These are phyloP conservation scores for Globisporangium polare DNA, from an alignment of 352 stramenopile genomes.

Conservation along the genomic window DNA sequence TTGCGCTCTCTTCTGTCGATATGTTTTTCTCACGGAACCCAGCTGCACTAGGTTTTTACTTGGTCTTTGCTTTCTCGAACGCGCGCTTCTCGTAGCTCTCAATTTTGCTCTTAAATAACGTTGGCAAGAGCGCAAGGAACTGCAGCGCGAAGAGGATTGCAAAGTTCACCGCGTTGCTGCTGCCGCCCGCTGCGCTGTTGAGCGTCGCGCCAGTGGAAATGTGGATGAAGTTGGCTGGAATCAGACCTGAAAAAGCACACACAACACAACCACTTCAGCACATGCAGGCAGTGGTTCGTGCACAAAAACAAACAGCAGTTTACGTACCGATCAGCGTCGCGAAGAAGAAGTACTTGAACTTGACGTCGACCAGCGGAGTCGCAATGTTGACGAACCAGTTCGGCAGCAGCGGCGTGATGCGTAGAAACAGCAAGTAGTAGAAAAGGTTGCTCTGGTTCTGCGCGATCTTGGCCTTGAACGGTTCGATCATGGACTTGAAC, in stretches of 20 bases:
- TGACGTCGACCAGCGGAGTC: constrained; percentile 77
- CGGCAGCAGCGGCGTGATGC: constrained; percentile 81
- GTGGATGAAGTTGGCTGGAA: constrained; percentile 83
- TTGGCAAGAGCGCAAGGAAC: constrained; percentile 79
- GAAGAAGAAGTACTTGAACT: constrained; percentile 84
- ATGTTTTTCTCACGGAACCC: not conserved
- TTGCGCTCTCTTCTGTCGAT: not conserved
- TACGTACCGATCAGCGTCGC: constrained; percentile 72
- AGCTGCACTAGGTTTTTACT: not conserved
- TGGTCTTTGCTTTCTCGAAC: constrained; percentile 63
- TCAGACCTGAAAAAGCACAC: constrained; percentile 27
- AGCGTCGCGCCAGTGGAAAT: constrained; percentile 82
- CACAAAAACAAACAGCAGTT: not conserved
- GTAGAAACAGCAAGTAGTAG: constrained; percentile 89
- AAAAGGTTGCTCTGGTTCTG: constrained; percentile 84
- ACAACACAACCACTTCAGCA: not conserved
- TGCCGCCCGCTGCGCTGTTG: constrained; percentile 56
- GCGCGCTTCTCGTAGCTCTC: constrained; percentile 75
- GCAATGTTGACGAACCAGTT: constrained; percentile 92
- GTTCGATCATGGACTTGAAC: constrained; percentile 65
- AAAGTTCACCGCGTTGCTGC: constrained; percentile 79
- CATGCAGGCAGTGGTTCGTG: not conserved
- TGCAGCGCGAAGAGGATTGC: constrained; percentile 80
- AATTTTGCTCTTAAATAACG: constrained; percentile 85
- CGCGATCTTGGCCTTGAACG: constrained; percentile 81